Evolutionary conservation across 2,329 filamentous ascomycete genomes (phyloP).

Genomic region (Colletotrichum plurivorum): DNA sequence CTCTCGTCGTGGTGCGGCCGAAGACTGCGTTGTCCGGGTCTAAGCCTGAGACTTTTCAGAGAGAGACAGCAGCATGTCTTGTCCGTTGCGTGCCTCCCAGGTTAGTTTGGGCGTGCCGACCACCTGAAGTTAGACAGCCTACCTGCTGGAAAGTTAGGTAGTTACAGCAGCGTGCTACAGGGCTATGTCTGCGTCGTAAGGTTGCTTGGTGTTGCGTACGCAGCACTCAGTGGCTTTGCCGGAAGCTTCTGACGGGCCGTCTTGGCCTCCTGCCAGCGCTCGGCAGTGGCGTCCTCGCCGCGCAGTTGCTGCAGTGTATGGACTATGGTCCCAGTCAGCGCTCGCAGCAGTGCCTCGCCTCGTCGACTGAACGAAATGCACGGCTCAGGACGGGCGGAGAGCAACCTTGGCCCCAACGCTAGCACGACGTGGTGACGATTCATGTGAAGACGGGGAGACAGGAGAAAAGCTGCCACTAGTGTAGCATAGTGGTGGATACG

Average conservation of each 20-base stretch:
- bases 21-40: neutral
- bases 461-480: too few relatives aligned
- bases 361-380: conserved; percentile 7
- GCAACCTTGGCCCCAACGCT: neutral
- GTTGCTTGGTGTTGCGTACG: conserved; percentile 16
- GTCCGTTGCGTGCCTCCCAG: neutral
- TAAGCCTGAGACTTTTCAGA: too few relatives aligned
- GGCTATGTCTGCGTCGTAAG: too few relatives aligned
- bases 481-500: too few relatives aligned
- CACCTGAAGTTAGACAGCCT: too few relatives aligned
- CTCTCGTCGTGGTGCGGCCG: conserved; percentile 11
- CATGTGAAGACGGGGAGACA: conserved; percentile 24
- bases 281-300: conserved; percentile 16
- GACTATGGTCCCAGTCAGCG: neutral
- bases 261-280: conserved; percentile 25
- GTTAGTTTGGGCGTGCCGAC: too few relatives aligned
- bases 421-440: conserved; percentile 17
- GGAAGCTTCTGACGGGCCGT: conserved; percentile 15
- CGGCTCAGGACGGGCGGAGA: neutral
- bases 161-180: too few relatives aligned
- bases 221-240: conserved; percentile 21
- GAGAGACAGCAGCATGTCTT: neutral
- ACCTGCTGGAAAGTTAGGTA: too few relatives aligned
- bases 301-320: too few relatives aligned
- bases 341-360: conserved; percentile 24